Evolutionary conservation across 805 yeast genomes (phyloP), one percentile per base, ranked within the genome.

Genomic region (Candida hispaniensis): DNA sequence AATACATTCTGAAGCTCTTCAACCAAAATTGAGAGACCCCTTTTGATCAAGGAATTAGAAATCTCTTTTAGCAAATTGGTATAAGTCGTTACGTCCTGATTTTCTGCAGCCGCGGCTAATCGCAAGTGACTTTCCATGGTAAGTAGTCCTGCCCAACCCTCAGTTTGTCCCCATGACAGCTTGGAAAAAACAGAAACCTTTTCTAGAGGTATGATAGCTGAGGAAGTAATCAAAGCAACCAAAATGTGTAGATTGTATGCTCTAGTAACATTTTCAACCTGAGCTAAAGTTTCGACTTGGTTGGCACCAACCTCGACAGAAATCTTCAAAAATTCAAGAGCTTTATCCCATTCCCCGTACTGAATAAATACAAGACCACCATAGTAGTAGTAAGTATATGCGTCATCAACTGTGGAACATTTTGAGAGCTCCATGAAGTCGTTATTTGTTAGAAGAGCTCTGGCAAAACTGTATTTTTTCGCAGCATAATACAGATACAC

Each of bases 381-480:
- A 30, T 42, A 44, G 23, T 40, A 45, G 30, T 45, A 42, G 30
- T 26, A 34, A 10, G 20, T 14, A n/a, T 25, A 32, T 14, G 27
- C 26, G 16, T 34, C 39, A 11, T 19, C 32, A 6, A 25, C 11
- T 25, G 34, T 34, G 18, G 36, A 27, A 18, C 28, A 23, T 6
- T 23, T 23, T 12, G 16, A 27, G 14, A 32, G 36, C 2, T 27
- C 16, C 14, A 32, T 21, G n/a, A 32, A 32, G 23, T 32, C 36
- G 3, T 11, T 12, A 6, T 23, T 14, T 6, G n/a, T n/a, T n/a
- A 32, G 28, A 11, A 32, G 28, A 8, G 17, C 14, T 22, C 16
- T 13, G n/a, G 28, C 36, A 17, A 32, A 27, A n/a, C 28, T 23
- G 17, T 21, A 23, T 9, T 32, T 32, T 20, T 23, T 22, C 23